Percentiles rank a stretch among this genome's conserved stretches.
Conservation (phyloP, 805 yeast genomes). For the Candida ipomoeae region DNA sequence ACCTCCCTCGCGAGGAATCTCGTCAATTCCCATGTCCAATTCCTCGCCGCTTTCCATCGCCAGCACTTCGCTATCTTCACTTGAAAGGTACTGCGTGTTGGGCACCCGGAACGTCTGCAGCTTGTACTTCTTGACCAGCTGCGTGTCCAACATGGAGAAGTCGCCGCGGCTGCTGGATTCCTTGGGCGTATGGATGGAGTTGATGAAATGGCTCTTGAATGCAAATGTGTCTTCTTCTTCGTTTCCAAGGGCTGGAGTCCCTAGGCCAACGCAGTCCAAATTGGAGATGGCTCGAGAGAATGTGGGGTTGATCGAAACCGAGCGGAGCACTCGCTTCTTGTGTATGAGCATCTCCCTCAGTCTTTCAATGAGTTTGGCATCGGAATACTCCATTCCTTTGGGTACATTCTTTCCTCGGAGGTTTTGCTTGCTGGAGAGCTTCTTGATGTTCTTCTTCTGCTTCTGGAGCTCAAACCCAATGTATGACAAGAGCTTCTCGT, state of each 20-base stretch:
- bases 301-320: constrained; percentile 30
- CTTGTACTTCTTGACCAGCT: constrained; percentile 30
- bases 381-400: constrained; percentile 42
- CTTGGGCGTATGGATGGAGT: constrained; percentile 5
- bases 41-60: constrained; percentile 11
- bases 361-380: constrained; percentile 47
- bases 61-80: constrained; percentile 10
- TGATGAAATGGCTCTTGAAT: constrained; percentile 17
- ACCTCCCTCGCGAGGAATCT: constrained; percentile 15
- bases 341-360: constrained; percentile 44
- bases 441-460: constrained; percentile 39
- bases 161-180: constrained; percentile 2
- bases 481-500: constrained; percentile 53
- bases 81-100: constrained; percentile 2
- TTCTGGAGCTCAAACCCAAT: constrained; percentile 55
- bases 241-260: constrained; percentile 1
- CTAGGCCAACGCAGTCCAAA: constrained; percentile 13
- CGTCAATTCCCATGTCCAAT: constrained; percentile 10
- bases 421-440: constrained; percentile 36
- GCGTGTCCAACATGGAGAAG: constrained; percentile 9
- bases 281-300: neutral
- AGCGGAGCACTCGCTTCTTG: constrained; percentile 40
- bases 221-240: constrained; percentile 16
- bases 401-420: constrained; percentile 19
- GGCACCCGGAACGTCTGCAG: constrained; percentile 29